A percentile compares a stretch with the other conserved stretches of the same genome.
These are phyloP conservation scores for Thraustochytrium striatum DNA, from an alignment of 352 stramenopile species.

Conservation along the genomic window DNA sequence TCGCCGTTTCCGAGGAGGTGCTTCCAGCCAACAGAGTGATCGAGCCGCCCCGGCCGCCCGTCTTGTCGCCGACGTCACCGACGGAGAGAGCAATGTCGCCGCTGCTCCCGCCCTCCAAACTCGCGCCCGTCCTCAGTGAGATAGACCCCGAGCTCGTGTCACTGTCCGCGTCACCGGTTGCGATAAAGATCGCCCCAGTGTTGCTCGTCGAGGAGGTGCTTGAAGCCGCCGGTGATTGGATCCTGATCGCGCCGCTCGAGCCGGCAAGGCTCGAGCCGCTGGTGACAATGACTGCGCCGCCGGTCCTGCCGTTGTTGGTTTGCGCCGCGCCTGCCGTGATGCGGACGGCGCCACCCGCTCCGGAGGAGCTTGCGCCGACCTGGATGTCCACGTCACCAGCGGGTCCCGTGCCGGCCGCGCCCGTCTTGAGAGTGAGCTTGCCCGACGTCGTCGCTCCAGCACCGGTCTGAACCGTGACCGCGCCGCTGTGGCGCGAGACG, in stretches of 20 bases:
- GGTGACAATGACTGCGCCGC: conserved; percentile 54
- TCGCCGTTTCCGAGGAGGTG: conserved; percentile 53
- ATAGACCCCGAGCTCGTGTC: background rate
- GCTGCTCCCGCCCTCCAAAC: background rate
- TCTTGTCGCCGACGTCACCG: conserved; percentile 20
- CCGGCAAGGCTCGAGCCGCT: conserved; percentile 51
- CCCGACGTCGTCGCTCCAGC: conserved; percentile 12
- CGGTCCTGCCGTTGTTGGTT: conserved; percentile 43
- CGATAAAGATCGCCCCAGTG: too few relatives aligned
- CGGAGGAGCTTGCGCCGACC: conserved; percentile 35
- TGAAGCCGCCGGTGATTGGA: conserved; percentile 31
- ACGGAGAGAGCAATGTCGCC: background rate
- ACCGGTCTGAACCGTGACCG: conserved; percentile 28
- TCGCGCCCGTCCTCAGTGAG: background rate
- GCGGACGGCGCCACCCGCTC: conserved; percentile 33
- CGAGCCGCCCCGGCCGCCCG: conserved; percentile 17
- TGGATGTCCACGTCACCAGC: conserved; percentile 35
- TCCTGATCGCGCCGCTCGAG: conserved; percentile 53
- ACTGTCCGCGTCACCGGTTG: background rate
- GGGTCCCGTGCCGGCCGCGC: background rate
- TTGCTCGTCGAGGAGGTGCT: too few relatives aligned
- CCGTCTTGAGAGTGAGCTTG: conserved; percentile 14
- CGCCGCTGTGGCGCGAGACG: conserved; percentile 1
- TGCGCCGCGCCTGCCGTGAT: conserved; percentile 49
- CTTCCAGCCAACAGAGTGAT: conserved; percentile 48